Conservation (phyloP, 768 basidiomycete genomes). For the Cystobasidium tubakii region DNA sequence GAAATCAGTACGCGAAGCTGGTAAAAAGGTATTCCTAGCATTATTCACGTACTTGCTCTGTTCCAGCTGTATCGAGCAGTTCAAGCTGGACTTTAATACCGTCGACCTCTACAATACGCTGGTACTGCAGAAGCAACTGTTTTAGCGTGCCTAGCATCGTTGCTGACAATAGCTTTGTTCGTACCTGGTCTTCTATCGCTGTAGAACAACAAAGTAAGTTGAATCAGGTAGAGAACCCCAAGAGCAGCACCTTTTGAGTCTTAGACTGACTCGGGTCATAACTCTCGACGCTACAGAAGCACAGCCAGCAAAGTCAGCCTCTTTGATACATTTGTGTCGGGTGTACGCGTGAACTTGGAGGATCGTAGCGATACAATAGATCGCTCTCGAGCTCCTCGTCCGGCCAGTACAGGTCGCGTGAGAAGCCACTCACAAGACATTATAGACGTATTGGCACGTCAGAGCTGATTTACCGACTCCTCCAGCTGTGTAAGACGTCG, state of each 20-base stretch:
- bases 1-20: background rate
- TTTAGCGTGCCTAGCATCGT: conserved; percentile 47
- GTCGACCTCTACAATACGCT: conserved; percentile 43
- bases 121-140: conserved; percentile 38
- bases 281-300: conserved; percentile 24
- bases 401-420: too few species aligned
- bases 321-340: background rate
- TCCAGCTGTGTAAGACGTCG: background rate
- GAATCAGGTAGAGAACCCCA: background rate
- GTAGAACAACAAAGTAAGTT: background rate
- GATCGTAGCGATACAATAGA: too few species aligned
- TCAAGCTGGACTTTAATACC: conserved; percentile 42
- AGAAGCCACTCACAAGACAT: conserved; percentile 26
- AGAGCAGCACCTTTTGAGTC: background rate
- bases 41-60: conserved; percentile 53
- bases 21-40: too few species aligned
- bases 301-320: background rate
- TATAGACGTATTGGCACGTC: conserved; percentile 36
- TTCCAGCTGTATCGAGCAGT: conserved; percentile 46
- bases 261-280: conserved; percentile 31
- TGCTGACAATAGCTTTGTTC: conserved; percentile 55
- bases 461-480: conserved; percentile 32
- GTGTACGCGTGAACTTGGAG: too few species aligned
- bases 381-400: too few species aligned
- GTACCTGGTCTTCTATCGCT: conserved; percentile 31